Conservation (phyloP, 345 rosid genomes). For the Hibiscus syriacus region DNA sequence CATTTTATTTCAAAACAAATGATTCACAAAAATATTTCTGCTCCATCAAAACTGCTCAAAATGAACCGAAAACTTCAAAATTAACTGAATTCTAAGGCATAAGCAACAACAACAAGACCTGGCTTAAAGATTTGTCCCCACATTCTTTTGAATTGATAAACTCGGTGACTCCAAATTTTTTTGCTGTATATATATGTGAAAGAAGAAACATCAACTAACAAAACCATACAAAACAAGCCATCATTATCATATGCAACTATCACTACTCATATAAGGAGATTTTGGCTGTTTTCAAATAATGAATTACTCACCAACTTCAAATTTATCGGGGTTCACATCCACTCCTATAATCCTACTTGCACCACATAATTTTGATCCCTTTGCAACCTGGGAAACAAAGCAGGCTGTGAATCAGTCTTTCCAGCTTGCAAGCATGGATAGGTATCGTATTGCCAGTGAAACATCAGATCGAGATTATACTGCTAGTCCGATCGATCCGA, state of each 20-base stretch:
- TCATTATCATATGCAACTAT: no score
- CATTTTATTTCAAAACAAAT: not conserved
- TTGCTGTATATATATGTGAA: constrained; percentile 27
- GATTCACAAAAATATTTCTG: not conserved
- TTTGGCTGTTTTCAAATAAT: no score
- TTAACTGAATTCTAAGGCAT: not conserved
- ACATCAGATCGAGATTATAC: constrained; percentile 27
- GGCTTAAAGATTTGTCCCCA: constrained; percentile 45
- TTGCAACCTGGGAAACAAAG: constrained; percentile 53
- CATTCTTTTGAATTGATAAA: constrained; percentile 47
- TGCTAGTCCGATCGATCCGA: constrained; percentile 82
- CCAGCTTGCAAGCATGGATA: not conserved
- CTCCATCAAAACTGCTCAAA: not conserved
- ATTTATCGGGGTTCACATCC: constrained; percentile 57
- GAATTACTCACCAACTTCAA: constrained; percentile 50
- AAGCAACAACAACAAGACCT: constrained; percentile 24
- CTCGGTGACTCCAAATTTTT: constrained; percentile 68
- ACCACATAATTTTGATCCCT: constrained; percentile 74
- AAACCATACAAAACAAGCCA: not conserved
- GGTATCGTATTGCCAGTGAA: not conserved
- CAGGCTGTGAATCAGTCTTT: not conserved
- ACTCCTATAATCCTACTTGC: constrained; percentile 74
- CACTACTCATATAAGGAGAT: no score
- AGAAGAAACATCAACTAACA: constrained; percentile 4
- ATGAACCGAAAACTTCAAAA: no score